phyloP scores from a whole-genome alignment of 352 stramenopile species.

The Phytophthora ohioensis region DNA sequence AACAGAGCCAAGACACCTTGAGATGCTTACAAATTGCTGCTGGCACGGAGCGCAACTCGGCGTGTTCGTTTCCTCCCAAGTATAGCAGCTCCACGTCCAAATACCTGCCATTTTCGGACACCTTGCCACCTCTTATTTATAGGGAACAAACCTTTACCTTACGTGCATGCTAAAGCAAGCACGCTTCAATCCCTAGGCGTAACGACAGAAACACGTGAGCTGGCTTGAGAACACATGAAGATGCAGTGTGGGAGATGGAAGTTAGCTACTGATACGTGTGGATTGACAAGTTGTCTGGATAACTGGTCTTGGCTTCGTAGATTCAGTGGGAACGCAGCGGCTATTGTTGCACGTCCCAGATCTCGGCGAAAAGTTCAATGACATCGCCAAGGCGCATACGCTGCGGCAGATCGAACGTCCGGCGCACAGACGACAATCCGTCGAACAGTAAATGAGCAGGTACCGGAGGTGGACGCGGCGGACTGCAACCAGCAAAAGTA shows the following conservation, averaged over 20 bases:
- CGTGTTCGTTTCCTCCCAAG: constrained; percentile 38
- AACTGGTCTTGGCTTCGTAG: constrained; percentile 29
- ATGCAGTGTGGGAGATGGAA: neutral
- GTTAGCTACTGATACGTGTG: constrained; percentile 49
- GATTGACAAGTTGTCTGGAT: constrained; percentile 42
- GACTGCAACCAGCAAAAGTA: constrained; percentile 49
- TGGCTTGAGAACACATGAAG: constrained; percentile 9
- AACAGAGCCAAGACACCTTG: neutral
- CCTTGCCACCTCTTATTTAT: constrained; percentile 30
- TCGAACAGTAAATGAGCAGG: constrained; percentile 84
- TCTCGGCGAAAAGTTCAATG: constrained; percentile 89
- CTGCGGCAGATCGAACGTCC: constrained; percentile 88
- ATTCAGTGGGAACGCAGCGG: constrained; percentile 29
- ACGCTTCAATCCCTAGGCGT: constrained; percentile 3
- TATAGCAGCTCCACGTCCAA: constrained; percentile 20
- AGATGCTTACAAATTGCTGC: constrained; percentile 16
- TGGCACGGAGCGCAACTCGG: constrained; percentile 1
- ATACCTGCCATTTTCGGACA: constrained; percentile 28
- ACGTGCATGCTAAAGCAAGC: neutral
- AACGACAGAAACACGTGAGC: constrained; percentile 16
- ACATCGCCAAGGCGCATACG: constrained; percentile 87
- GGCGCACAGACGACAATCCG: constrained; percentile 84
- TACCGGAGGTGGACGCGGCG: constrained; percentile 69
- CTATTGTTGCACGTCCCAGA: constrained; percentile 91
- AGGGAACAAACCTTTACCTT: neutral